A percentile compares a stretch with the other conserved stretches of the same genome.
Conservation (phyloP, 208 protist species). For the Porcisia hertigi region DNA sequence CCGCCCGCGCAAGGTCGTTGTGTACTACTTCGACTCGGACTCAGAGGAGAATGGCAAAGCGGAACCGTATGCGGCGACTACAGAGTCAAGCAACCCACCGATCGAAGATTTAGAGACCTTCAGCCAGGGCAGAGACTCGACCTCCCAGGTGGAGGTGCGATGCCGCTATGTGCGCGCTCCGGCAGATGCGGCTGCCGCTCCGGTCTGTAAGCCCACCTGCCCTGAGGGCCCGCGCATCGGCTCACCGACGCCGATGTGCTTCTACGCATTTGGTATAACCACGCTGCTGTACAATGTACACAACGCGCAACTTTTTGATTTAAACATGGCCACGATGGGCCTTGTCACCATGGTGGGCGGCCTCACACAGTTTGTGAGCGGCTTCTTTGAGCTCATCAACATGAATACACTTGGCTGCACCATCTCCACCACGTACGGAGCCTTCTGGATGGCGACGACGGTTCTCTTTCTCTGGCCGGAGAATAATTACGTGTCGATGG, state of each 20-base stretch:
- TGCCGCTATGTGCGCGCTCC: not conserved
- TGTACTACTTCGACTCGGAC: conserved; percentile 33
- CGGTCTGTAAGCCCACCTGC: conserved; percentile 9
- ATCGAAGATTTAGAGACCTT: conserved; percentile 8
- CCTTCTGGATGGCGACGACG: conserved; percentile 56
- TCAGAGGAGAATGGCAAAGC: conserved; percentile 2
- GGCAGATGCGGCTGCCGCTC: not conserved
- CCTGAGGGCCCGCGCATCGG: conserved; percentile 30
- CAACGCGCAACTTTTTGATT: conserved; percentile 44
- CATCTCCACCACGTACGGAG: conserved; percentile 47
- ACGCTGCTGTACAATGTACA: conserved; percentile 61
- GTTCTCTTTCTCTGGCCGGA: conserved; percentile 38
- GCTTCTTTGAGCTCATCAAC: conserved; percentile 57
- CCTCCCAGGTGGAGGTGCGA: not conserved
- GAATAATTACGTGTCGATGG: conserved; percentile 12
- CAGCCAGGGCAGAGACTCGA: not conserved
- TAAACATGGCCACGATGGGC: conserved; percentile 40
- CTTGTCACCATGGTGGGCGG: conserved; percentile 57
- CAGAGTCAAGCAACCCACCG: not conserved
- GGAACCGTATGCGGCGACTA: not conserved
- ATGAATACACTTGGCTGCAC: conserved; percentile 63
- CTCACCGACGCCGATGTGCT: conserved; percentile 44
- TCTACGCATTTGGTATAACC: conserved; percentile 74
- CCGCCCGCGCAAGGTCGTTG: conserved; percentile 30
- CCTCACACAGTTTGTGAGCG: conserved; percentile 52